Evolutionary conservation across 192 early-diverging fungal species (phyloP).

Genomic region (Rhizophagus clarus): DNA sequence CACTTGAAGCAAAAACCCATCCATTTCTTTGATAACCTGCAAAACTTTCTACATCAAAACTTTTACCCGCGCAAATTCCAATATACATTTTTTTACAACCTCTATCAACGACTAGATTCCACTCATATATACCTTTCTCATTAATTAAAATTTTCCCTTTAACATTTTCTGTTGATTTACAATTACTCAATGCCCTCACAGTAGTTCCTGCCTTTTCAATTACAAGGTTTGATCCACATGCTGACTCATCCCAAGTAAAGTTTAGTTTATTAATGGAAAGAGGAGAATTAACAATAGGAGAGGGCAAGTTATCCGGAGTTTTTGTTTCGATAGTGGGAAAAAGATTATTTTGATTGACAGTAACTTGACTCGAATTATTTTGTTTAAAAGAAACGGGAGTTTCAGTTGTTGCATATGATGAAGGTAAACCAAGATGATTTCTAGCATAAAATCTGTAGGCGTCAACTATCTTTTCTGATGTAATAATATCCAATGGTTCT

Average conservation of each 20-base stretch:
- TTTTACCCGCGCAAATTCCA: conserved; percentile 1
- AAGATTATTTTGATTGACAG: not conserved
- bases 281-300: not conserved
- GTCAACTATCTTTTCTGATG: not conserved
- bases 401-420: not conserved
- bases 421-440: not conserved
- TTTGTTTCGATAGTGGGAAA: not conserved
- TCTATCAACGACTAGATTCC: conserved; percentile 22
- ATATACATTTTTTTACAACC: not conserved
- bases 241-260: not conserved
- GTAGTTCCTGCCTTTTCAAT: not conserved
- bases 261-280: not conserved
- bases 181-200: not conserved
- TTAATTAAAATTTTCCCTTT: not conserved
- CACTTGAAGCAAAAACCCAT: conserved; percentile 1
- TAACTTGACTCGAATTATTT: not conserved
- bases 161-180: not conserved
- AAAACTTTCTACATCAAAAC: conserved; percentile 8
- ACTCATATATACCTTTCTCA: conserved; percentile 1
- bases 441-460: not conserved
- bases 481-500: conserved; percentile 8
- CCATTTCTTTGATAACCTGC: not conserved
- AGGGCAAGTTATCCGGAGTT: not conserved
- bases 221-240: not conserved
- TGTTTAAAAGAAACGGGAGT: not conserved